These are phyloP conservation scores for Zymoseptoria crescenta DNA, from an alignment of 2,329 filamentous ascomycete genomes.

Conservation along the genomic window DNA sequence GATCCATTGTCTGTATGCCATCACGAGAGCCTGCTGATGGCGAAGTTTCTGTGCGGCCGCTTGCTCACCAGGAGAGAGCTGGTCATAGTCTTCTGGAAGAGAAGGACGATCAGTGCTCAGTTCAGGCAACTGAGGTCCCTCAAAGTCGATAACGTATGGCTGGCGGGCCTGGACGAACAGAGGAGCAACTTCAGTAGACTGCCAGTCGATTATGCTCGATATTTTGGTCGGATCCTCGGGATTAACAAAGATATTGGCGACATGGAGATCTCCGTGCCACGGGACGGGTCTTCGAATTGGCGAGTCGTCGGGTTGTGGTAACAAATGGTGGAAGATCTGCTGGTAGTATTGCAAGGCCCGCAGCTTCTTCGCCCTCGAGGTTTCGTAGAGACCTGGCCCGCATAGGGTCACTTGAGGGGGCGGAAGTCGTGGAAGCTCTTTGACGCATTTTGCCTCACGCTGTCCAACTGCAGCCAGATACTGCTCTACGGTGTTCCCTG, in stretches of 20 bases:
- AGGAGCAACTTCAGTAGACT: constrained; percentile 11
- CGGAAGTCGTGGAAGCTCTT: constrained; percentile 28
- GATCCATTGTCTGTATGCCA: background rate
- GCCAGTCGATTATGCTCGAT: constrained; percentile 31
- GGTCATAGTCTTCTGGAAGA: constrained; percentile 21
- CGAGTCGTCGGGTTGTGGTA: constrained; percentile 26
- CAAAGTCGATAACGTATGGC: constrained; percentile 5
- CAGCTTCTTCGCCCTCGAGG: constrained; percentile 29
- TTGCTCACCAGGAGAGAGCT: constrained; percentile 28
- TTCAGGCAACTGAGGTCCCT: constrained; percentile 4
- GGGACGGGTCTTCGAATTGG: constrained; percentile 10
- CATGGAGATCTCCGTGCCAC: constrained; percentile 27
- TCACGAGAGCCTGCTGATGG: background rate
- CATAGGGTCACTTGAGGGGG: constrained; percentile 28
- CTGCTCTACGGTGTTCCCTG: constrained; percentile 21
- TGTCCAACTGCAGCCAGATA: constrained; percentile 20
- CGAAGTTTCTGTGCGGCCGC: background rate
- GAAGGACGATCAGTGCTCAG: constrained; percentile 25
- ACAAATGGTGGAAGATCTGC: constrained; percentile 20
- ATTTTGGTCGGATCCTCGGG: constrained; percentile 24
- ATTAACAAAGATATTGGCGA: constrained; percentile 30
- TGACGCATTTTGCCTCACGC: constrained; percentile 28
- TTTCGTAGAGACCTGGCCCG: constrained; percentile 32
- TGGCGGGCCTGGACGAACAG: constrained; percentile 6
- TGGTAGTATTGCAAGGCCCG: constrained; percentile 27